These are phyloP conservation scores for Dioszegia aurantiaca DNA, from an alignment of 768 basidiomycete genomes.

Conservation along the genomic window DNA sequence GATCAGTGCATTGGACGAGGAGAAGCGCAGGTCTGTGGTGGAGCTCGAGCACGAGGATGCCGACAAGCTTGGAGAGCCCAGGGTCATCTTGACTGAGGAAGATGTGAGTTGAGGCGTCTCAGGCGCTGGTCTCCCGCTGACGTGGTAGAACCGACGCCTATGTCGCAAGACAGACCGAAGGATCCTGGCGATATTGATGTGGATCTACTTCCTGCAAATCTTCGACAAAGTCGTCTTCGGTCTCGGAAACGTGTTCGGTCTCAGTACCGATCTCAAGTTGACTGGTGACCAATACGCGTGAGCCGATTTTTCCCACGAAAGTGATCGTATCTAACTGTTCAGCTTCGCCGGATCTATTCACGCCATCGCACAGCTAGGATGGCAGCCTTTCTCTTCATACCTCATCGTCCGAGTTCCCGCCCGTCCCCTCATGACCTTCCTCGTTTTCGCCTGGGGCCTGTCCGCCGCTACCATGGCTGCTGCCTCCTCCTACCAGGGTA, in stretches of 20 bases:
- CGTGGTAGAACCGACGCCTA: constrained; percentile 28
- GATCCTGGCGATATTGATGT: constrained; percentile 43
- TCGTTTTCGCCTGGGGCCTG: constrained; percentile 47
- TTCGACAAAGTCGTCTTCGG: constrained; percentile 43
- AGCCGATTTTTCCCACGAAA: not conserved
- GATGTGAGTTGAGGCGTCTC: constrained; percentile 34
- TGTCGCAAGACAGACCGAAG: constrained; percentile 44
- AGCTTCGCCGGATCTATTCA: constrained; percentile 30
- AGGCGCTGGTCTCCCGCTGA: too few species aligned
- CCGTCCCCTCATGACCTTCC: constrained; percentile 39
- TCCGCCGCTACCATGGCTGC: constrained; percentile 36
- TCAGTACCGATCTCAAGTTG: constrained; percentile 31
- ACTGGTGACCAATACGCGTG: constrained; percentile 34
- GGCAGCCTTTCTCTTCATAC: constrained; percentile 50
- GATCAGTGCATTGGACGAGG: not conserved
- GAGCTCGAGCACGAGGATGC: constrained; percentile 32
- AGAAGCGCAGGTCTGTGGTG: not conserved
- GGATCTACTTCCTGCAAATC: constrained; percentile 50
- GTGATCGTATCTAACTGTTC: constrained; percentile 8
- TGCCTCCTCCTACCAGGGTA: constrained; percentile 26
- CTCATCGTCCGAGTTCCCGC: constrained; percentile 45
- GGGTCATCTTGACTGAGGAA: constrained; percentile 43
- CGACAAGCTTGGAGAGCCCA: constrained; percentile 34
- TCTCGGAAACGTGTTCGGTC: constrained; percentile 45
- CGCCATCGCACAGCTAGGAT: constrained; percentile 47